Base-by-base conservation (phyloP, 306 rosid genomes). In the Begonia peltatifolia region DNA sequence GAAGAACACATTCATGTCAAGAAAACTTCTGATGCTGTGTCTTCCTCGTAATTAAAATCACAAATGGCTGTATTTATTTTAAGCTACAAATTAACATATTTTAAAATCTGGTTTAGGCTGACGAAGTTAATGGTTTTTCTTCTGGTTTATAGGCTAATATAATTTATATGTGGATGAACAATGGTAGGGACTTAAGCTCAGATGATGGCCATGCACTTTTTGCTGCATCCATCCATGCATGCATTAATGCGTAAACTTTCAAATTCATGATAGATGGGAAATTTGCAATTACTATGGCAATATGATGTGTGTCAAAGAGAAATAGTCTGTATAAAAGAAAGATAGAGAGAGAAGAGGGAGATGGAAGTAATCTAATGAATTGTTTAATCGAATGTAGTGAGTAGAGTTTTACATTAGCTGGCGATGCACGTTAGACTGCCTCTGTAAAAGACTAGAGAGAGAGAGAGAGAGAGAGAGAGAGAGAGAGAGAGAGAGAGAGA, bases 401-500 rank as follows among this genome's bases (percentile, higher is more conserved):
- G 35, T 25, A 25, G 57, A 63, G 60, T 58, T 65, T 70, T 67
- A 60, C 58, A 75, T 77, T 75, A 73, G 95, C 73, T 82, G 93
- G 76, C 83, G 71, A 23, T 48, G 82, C 93, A 82, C 79, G 84
- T 82, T 57, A n/a, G 22, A 57, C 6, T 30, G 2, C 38, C 38
- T 30, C 38, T 30, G 38, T 30, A 30, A 30, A 6, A 30, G 38
- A 20, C 23, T 2, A 1, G 63, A 59, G 48, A 59, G 55, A 59
- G 55, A 52, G 35, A 51, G 55, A 51, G 46, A 30, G 41, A 57
- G 52, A 12, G 52, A n/a, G n/a, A n/a, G n/a, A n/a, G n/a, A 1
- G 63, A 59, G 48, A 59, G 55, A 59, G 55, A 52, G 35, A 48
- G 52, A 48, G 13, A 17, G 22, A 41, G n/a, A 55, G 14, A 41